phyloP scores from a whole-genome alignment of 179 eudicot species.

The Beta macrorhiza region DNA sequence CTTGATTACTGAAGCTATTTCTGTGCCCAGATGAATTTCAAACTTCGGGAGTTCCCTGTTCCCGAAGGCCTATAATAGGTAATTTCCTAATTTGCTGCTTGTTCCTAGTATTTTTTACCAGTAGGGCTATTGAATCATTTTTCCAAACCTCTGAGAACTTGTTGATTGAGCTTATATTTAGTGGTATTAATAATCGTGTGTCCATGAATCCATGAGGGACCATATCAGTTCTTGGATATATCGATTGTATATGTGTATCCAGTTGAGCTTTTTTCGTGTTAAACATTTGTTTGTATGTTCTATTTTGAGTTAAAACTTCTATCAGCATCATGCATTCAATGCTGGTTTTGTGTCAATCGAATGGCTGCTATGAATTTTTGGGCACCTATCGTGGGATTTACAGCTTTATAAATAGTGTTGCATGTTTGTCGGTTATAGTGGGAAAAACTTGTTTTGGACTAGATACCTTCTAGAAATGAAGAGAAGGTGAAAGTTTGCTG shows the following conservation, averaged over 20 bases:
- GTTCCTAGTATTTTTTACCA: neutral
- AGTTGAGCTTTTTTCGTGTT: neutral
- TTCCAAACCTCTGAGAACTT: neutral
- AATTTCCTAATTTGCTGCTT: conserved; percentile 6
- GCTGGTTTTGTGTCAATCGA: no score
- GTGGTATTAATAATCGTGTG: neutral
- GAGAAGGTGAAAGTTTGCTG: no score
- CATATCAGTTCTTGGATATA: neutral
- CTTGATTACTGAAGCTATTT: conserved; percentile 14
- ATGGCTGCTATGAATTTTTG: no score
- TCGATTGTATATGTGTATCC: neutral
- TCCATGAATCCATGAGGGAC: neutral
- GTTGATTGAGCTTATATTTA: neutral
- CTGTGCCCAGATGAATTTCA: conserved; percentile 83
- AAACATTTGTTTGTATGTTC: neutral
- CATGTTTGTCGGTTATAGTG: no score
- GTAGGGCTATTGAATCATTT: neutral
- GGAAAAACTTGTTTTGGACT: no score
- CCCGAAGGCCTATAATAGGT: conserved; percentile 93
- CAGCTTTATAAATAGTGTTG: no score
- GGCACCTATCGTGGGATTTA: no score
- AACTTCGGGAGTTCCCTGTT: conserved; percentile 73
- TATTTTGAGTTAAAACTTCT: neutral
- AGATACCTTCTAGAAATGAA: no score
- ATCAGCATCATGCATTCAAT: neutral